Evolutionary conservation across 129 eudicot species (phyloP).

Genomic region (Pittosporum tobira): DNA sequence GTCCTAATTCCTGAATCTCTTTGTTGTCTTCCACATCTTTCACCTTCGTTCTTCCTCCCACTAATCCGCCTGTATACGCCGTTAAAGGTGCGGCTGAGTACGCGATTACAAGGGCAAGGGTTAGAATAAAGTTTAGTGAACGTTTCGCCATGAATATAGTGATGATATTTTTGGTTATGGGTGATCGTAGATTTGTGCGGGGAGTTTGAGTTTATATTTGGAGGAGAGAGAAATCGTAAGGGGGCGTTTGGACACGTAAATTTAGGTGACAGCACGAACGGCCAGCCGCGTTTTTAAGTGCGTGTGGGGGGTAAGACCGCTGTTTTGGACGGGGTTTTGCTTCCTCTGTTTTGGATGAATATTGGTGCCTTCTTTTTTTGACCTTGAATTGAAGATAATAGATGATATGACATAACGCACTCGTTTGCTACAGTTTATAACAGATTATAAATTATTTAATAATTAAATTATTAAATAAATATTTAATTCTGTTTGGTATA

Average conservation of each 20-base stretch:
- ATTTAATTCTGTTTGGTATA: no score
- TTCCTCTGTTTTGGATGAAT: no score
- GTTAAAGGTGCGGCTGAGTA: background rate
- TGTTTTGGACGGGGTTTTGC: no score
- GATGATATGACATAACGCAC: no score
- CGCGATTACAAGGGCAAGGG: background rate
- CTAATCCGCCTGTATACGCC: background rate
- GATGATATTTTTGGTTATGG: no score
- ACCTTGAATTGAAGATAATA: no score
- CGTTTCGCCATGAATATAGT: background rate
- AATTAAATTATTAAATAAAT: no score
- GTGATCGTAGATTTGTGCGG: background rate
- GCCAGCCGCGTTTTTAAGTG: background rate
- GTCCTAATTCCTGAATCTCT: conserved; percentile 51
- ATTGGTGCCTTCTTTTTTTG: no score
- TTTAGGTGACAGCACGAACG: background rate
- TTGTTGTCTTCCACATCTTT: conserved; percentile 30
- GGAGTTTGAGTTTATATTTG: background rate
- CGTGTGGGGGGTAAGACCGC: background rate
- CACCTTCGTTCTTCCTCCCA: conserved; percentile 37
- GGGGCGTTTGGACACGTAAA: background rate
- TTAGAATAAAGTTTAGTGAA: background rate
- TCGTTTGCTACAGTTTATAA: no score
- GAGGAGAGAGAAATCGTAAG: background rate
- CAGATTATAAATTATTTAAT: no score